Evolutionary conservation across 768 basidiomycete species (phyloP).

Genomic region (Serendipita sp.): DNA sequence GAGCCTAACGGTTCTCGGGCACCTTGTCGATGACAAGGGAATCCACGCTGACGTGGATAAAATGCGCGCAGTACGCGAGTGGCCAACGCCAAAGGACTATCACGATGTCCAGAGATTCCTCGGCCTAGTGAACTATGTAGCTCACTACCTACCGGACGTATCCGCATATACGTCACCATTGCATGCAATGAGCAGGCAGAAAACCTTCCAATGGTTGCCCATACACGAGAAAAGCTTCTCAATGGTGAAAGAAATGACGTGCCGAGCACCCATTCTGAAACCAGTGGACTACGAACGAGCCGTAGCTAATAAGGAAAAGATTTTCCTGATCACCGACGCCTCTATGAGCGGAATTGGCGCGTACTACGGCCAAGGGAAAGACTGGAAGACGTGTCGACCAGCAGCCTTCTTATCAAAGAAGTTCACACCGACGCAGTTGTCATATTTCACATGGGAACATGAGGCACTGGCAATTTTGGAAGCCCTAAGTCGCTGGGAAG

Average conservation of each 20-base stretch:
- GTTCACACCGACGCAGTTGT: conserved; percentile 24
- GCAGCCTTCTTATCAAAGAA: conserved; percentile 26
- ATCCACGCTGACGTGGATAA: conserved; percentile 5
- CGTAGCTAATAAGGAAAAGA: conserved; percentile 10
- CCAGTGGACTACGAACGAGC: conserved; percentile 11
- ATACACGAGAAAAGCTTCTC: conserved; percentile 8
- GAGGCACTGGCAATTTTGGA: conserved; percentile 27
- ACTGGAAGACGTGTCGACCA: conserved; percentile 17
- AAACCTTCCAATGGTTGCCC: not conserved
- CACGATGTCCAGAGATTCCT: not conserved
- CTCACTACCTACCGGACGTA: not conserved
- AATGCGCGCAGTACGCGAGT: not conserved
- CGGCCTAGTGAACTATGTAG: not conserved
- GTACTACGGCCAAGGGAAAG: conserved; percentile 17
- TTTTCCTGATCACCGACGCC: conserved; percentile 23
- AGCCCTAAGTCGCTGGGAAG: conserved; percentile 13
- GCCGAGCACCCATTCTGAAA: not conserved
- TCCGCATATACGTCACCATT: not conserved
- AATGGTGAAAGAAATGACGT: conserved; percentile 8
- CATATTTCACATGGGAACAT: conserved; percentile 28
- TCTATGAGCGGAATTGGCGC: conserved; percentile 21
- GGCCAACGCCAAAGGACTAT: not conserved
- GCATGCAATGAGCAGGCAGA: not conserved
- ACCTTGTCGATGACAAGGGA: not conserved
- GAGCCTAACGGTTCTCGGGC: conserved; percentile 1